Base-by-base conservation (phyloP, 2,329 filamentous ascomycete genomes). In the Penicillium sp. region DNA sequence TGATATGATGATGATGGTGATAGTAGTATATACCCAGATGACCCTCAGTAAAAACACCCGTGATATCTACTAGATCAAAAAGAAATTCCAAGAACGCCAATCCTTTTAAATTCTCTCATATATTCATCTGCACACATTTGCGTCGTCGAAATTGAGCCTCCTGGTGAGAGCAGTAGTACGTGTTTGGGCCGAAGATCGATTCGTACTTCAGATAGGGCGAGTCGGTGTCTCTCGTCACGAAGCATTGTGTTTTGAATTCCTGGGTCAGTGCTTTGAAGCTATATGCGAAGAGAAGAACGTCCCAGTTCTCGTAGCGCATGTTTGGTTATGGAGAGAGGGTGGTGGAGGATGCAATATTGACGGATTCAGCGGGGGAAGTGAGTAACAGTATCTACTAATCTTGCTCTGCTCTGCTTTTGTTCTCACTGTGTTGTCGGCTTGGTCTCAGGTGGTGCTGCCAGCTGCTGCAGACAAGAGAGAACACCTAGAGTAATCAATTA, bases 221-320 rank as follows among this genome's bases (percentile, higher is more conserved):
- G 52, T 86, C 84, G 59, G 69, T 70, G 58, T 84, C 82, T 53
- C 75, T 75, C 31, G 87, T 82, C 28, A 88, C 85, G 69, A 89
- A 88, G 70, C 90, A 95, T 56, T 84, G 81, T 7, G 90, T 90
- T 67, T 86, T 87, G 80, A 94, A 96, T 73, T 95, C 91, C 71
- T 90, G 89, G 51, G 92, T 74, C 1, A 91, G 91, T 11, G 88
- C 76, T 64, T 85, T 87, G 63, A 81, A 86, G 56, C 83, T 81
- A 72, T 78, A 77, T 0, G 90, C 87, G 70, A 95, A 95, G 57
- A 95, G 79, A 39, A 95, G 83, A 51, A 94, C 83, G 67, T 96
- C 91, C 91, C 91, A 95, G 67, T 91, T 86, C 64, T 91, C 84
- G 79, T 89, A 95, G 55, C 91, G 87, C 91, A 96, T 95, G n/a